Evolutionary conservation across 257 asterid species (phyloP), one percentile per base, ranked within the genome.

Genomic region (Gentiana macrophylla): DNA sequence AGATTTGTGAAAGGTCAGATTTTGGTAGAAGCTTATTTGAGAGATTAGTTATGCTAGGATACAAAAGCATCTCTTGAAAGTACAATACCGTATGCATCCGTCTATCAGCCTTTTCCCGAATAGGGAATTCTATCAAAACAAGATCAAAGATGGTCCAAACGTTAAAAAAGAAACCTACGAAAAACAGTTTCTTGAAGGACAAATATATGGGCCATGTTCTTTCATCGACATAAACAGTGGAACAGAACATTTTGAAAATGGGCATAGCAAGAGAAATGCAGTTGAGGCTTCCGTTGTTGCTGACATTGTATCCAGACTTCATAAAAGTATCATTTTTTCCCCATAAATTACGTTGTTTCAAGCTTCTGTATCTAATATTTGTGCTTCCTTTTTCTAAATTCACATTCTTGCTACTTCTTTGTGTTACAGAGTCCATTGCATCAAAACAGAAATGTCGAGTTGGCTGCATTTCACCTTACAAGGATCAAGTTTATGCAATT

Each of bases 31-130:
- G 95, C 60, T 79, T 88, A 60, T 88, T 88, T 33, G 84, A 79
- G 71, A 82, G 97, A 66, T 78, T 88, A 64, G 95, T 73, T 50
- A 50, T 7, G 33, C 67, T 82, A 69, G 83, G 83, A 53, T 73
- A 72, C 55, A 56, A 12, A 88, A 76, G 60, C 77, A 83, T 53
- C 83, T 88, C 52, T 89, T 88, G 12, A 65, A 60, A 35, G 72
- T 83, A 55, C 97, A 88, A 72, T 88, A 82, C 52, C 70, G 96
- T 59, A 88, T 88, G 96, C 94, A 88, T 67, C 96, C 94, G 3
- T 68, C 79, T 0, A 84, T 88, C 58, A 82, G 94, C 73, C 77
- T 70, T 8, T 88, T 88, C 65, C 94, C 96, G 10, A 87, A 84
- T 59, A 64, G 47, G 66, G 76, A 65, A 57, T 87, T 87, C 72